Evolutionary conservation across 768 basidiomycete species (phyloP), one percentile per base, ranked within the genome.

Genomic region (Kwoniella mangroviensis): DNA sequence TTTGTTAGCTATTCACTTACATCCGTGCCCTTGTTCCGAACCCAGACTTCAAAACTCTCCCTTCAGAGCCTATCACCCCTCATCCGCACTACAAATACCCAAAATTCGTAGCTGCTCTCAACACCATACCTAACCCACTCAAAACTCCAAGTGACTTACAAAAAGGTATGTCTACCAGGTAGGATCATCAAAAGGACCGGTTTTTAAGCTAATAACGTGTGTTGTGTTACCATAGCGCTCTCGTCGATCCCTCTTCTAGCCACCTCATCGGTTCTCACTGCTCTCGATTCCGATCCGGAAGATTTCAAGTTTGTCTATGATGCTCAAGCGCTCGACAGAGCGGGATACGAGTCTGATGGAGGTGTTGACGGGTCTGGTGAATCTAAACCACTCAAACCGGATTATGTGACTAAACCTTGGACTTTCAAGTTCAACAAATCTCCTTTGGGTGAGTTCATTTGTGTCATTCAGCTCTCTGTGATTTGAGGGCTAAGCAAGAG

Each of bases 51-150:
- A 67, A 79, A 22, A 70, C 62, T 13, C 66, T 84, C 15, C 83
- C 83, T 2, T 60, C 63, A 0, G 74, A 82, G 24, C 70, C 81
- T 11, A 57, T 83, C 55, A 56, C 75, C 6, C 69, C 82, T 13
- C 82, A 84, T 68, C 83, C 83, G 7, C 68, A 63, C 34, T 78
- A 79, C 63, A 83, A 81, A 42, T 84, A 80, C 73, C 83, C 83
- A 12, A 78, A 79, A 45, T 79, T 84, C 60, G 65, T 78, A 7
- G 75, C 75, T 34, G 80, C 76, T 26, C 51, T 73, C 22, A 68
- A 68, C n/a, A 73, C 64, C 15, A 51, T 83, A 21, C 76, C 79
- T 5, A 63, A 65, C 4, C 74, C 75, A 7, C 71, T 83, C 72
- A 80, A 80, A 52, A 69, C 79, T 17, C 76, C 80, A 10, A 63